Conservation (phyloP, 2,329 filamentous ascomycete species). For the Trichoderma sp. region DNA sequence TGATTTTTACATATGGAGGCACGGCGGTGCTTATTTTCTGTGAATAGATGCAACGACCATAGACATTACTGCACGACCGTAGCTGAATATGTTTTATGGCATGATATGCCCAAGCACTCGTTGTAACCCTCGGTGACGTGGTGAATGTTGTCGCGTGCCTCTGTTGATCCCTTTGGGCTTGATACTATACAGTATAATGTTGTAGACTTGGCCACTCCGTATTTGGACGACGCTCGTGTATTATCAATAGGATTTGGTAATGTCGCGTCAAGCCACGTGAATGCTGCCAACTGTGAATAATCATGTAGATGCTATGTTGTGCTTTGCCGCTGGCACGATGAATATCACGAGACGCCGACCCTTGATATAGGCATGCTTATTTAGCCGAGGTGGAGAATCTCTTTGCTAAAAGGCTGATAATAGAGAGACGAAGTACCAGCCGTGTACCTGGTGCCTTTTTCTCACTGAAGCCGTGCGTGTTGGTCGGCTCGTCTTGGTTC, state of each 20-base stretch:
- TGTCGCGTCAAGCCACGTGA: not conserved
- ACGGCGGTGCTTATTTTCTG: constrained; percentile 14
- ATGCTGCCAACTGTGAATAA: not conserved
- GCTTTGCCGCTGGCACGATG: not conserved
- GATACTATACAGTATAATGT: not conserved
- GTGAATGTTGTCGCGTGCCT: not conserved
- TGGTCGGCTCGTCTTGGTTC: not conserved
- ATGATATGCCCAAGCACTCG: not conserved
- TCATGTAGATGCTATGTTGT: not conserved
- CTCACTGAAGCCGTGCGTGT: not conserved
- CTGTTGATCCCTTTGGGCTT: not conserved
- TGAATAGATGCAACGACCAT: constrained; percentile 11
- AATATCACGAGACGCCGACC: not conserved
- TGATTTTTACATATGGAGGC: constrained; percentile 9
- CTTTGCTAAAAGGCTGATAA: not conserved
- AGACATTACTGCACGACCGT: not conserved
- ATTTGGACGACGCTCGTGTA: not conserved
- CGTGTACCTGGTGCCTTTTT: not conserved
- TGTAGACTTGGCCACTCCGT: not conserved
- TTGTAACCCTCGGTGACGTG: not conserved
- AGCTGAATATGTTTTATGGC: not conserved
- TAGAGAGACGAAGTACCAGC: not conserved
- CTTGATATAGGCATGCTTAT: not conserved
- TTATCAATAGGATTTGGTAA: not conserved
- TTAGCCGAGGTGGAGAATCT: not conserved